A percentile compares a stretch with the other conserved stretches of the same genome.
phyloP scores from a whole-genome alignment of 805 yeast species.

The Kodamaea leandrae region DNA sequence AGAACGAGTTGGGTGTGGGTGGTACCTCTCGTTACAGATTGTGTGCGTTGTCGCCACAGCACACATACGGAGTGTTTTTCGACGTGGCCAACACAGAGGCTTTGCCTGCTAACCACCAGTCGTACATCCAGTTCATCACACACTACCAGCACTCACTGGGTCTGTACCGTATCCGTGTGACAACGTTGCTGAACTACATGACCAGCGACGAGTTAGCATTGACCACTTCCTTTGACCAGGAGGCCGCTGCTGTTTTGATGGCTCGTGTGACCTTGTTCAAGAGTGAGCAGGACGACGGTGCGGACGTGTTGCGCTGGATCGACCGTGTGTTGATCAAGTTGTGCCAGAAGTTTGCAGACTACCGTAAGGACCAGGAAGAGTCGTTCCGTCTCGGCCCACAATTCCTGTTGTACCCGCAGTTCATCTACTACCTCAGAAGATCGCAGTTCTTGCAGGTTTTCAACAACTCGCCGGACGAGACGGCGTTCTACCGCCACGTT shows the following conservation, averaged over 20 bases:
- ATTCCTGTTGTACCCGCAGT: slow-evolving; percentile 90
- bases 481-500: slow-evolving; percentile 93
- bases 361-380: slow-evolving; percentile 77
- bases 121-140: slow-evolving; percentile 80
- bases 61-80: slow-evolving; percentile 85
- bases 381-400: slow-evolving; percentile 82
- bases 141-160: slow-evolving; percentile 96
- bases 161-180: slow-evolving; percentile 81
- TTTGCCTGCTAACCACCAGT: slow-evolving; percentile 46
- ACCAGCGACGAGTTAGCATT: slow-evolving; percentile 49
- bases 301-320: slow-evolving; percentile 91
- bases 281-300: slow-evolving; percentile 76
- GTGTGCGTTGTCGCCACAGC: slow-evolving; percentile 81
- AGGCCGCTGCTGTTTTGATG: slow-evolving; percentile 94
- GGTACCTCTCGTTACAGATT: slow-evolving; percentile 87
- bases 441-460: slow-evolving; percentile 94
- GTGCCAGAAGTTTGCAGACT: slow-evolving; percentile 92
- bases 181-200: slow-evolving; percentile 67
- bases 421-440: slow-evolving; percentile 91
- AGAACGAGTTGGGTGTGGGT: slow-evolving; percentile 91
- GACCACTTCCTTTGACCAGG: slow-evolving; percentile 87
- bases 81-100: slow-evolving; percentile 60
- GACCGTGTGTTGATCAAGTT: slow-evolving; percentile 87
- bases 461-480: slow-evolving; percentile 98
- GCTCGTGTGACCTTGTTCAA: slow-evolving; percentile 88